phyloP scores from a whole-genome alignment of 495 filamentous ascomycete genomes.

The Cairneyella variabilis region DNA sequence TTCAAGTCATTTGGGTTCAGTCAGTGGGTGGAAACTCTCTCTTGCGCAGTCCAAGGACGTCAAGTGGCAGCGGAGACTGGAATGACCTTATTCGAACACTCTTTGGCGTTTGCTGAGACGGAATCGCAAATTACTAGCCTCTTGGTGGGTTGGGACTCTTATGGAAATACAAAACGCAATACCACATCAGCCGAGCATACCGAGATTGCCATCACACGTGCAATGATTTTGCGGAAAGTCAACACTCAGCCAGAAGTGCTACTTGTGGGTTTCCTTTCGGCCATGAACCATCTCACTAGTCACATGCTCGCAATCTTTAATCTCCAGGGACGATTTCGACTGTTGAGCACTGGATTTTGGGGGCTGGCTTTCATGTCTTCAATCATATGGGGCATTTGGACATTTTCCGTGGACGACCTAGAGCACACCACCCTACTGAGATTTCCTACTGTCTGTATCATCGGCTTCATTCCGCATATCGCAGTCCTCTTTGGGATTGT shows the following conservation, averaged over 20 bases:
- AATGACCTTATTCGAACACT: slow-evolving; percentile 97
- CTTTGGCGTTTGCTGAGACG: slow-evolving; percentile 91
- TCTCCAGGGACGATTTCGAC: slow-evolving; percentile 69
- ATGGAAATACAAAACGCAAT: slow-evolving; percentile 38
- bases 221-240: slow-evolving; percentile 54
- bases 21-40: slow-evolving; percentile 83
- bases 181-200: slow-evolving; percentile 33
- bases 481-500: slow-evolving; percentile 75
- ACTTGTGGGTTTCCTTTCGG: slow-evolving; percentile 79
- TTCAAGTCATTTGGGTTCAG: slow-evolving; percentile 78
- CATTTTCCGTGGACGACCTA: slow-evolving; percentile 50
- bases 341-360: slow-evolving; percentile 85
- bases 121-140: slow-evolving; percentile 78
- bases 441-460: slow-evolving; percentile 90
- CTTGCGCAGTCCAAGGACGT: slow-evolving; percentile 85
- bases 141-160: slow-evolving; percentile 66
- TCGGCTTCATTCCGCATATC: slow-evolving; percentile 91
- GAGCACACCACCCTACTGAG: slow-evolving; percentile 52
- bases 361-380: slow-evolving; percentile 81
- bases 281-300: slow-evolving; percentile 82
- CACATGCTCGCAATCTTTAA: slow-evolving; percentile 77
- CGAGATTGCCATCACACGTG: slow-evolving; percentile 47
- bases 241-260: slow-evolving; percentile 91
- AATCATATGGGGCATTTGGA: slow-evolving; percentile 66
- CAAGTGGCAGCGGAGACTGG: slow-evolving; percentile 78